Evolutionary conservation across 1,284 basidiomycete species (phyloP).

Genomic region (Fistulinella cinereoalba): DNA sequence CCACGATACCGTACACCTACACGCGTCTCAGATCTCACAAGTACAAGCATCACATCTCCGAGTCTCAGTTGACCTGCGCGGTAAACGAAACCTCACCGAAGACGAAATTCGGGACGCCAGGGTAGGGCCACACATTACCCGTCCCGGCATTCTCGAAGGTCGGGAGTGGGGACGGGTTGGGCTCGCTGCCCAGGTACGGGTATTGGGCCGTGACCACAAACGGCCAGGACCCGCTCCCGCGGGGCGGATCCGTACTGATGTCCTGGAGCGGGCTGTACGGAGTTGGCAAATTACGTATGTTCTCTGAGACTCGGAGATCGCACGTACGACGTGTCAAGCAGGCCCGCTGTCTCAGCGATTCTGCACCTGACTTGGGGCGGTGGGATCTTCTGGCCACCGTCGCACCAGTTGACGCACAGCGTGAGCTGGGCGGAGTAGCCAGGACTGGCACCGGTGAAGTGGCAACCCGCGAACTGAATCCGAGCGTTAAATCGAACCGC

Average conservation of each 20-base stretch:
- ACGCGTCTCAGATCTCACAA: too few relatives aligned
- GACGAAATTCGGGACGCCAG: background rate
- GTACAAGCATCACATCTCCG: too few relatives aligned
- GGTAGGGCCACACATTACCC: conserved; percentile 9
- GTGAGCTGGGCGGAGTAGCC: conserved; percentile 13
- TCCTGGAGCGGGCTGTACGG: too few relatives aligned
- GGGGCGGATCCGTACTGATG: too few relatives aligned
- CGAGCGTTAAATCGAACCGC: background rate
- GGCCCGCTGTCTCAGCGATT: background rate
- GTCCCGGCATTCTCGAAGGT: background rate
- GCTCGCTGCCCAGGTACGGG: conserved; percentile 6
- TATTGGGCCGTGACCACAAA: too few relatives aligned
- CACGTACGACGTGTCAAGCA: conserved; percentile 1
- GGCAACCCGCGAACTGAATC: conserved; percentile 5
- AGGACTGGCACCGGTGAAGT: conserved; percentile 12
- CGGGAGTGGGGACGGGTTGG: conserved; percentile 11
- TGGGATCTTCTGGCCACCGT: background rate
- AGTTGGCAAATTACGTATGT: too few relatives aligned
- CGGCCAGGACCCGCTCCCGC: too few relatives aligned
- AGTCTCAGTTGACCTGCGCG: conserved; percentile 2
- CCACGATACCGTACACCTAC: too few relatives aligned
- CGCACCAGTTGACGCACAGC: conserved; percentile 8
- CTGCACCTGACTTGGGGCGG: conserved; percentile 8
- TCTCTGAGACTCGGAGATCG: background rate
- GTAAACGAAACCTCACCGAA: conserved; percentile 5